Conservation (phyloP, 106 monocot species). For the Triglochin maritima region DNA sequence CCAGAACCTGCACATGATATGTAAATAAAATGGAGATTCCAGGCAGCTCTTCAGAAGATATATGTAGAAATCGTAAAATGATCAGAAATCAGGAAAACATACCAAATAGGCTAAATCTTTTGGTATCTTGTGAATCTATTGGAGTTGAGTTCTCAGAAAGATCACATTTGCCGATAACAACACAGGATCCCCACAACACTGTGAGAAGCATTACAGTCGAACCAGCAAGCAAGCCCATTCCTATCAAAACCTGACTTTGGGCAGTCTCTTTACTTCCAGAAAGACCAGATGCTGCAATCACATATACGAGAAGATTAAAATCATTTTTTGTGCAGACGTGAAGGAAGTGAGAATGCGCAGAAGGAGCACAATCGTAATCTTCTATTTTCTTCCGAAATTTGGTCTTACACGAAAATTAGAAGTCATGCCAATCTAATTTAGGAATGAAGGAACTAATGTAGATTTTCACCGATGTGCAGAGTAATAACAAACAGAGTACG, state of each 20-base stretch:
- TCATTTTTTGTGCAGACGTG: not conserved
- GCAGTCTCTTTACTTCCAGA: conserved; percentile 87
- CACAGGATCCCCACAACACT: conserved; percentile 69
- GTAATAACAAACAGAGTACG: no score
- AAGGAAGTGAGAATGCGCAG: no score
- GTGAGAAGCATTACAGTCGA: conserved; percentile 88
- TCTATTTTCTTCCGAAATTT: no score
- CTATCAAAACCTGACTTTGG: conserved; percentile 76
- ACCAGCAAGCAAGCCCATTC: conserved; percentile 95
- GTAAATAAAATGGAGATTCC: not conserved
- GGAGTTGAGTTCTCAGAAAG: conserved; percentile 60
- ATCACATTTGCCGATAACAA: conserved; percentile 78
- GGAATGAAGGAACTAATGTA: no score
- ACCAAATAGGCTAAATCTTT: conserved; percentile 65
- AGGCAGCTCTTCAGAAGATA: not conserved
- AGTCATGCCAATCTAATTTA: no score
- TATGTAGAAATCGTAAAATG: not conserved
- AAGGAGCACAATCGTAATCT: no score
- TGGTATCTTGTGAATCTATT: conserved; percentile 73
- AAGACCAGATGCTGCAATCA: conserved; percentile 73
- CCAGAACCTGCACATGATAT: conserved; percentile 44
- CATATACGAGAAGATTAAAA: not conserved
- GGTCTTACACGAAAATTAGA: no score
- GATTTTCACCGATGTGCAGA: no score
- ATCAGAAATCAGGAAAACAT: conserved; percentile 6